Evolutionary conservation across 2,329 filamentous ascomycete genomes (phyloP), one percentile per base, ranked within the genome.

Genomic region (Lojkania enalia): DNA sequence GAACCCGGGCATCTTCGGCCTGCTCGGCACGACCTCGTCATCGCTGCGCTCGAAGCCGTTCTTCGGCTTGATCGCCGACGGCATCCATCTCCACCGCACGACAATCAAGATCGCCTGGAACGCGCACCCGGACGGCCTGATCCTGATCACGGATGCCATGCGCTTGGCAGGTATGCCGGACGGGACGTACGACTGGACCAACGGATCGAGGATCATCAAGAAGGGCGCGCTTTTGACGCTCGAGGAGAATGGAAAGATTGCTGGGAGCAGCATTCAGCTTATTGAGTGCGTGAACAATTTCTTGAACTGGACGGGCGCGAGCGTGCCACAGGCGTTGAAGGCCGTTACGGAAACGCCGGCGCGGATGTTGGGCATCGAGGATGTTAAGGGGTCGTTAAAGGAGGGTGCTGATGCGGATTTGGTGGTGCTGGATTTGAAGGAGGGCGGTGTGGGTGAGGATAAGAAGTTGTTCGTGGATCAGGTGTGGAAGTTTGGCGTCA

Each of bases 101-200:
- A 88, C 87, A 0, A 83, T 96, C 70, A 91, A 90, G 68, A 92
- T 96, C 48, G 90, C 91, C 1, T 95, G 86, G 74, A 88, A 88
- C 55, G 85, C 90, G 0, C 88, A 96, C 62, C 90, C 89, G 0
- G 80, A 85, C 3, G 91, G 91, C 0, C 85, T 94, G 60, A 87
- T 96, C 48, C 81, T 96, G 4, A 90, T 96, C 33, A 96, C 91
- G 0, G 91, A 96, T 69, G 90, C 90, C 4, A 95, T 95, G 89
- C 85, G 88, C 55, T 79, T 95, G 13, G 85, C 88, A 15, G 91
- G 91, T 1, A 76, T 95, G 42, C 86, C 87, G 0, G 90, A 96
- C 60, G 91, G 91, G 2, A 78, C 82, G 2, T 95, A 96, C 64
- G 81, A 86, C 51, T 95, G 90, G 89, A 91, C 84, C 4, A 95